phyloP scores from a whole-genome alignment of 139 green algal genomes.

The Chlorella vulgaris region DNA sequence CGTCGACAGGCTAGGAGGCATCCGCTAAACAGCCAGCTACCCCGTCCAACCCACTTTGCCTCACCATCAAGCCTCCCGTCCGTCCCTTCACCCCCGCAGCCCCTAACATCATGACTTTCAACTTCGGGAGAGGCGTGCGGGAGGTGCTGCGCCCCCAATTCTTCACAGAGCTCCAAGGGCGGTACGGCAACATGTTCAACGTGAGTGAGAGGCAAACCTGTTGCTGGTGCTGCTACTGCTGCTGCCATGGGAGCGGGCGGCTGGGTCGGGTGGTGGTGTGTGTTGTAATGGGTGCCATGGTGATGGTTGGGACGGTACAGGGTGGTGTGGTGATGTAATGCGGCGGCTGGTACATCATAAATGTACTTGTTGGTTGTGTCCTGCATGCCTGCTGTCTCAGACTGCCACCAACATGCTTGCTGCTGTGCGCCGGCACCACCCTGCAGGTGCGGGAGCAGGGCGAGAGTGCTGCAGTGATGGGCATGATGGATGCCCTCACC shows the following conservation, averaged over 20 bases:
- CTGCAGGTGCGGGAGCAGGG: slow-evolving; percentile 62
- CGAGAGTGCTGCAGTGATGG: slow-evolving; percentile 54
- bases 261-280: too few relatives aligned
- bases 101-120: slow-evolving; percentile 70
- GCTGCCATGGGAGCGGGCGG: too few relatives aligned
- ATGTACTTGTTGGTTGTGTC: too few relatives aligned
- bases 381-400: too few relatives aligned
- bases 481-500: slow-evolving; percentile 52
- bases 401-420: too few relatives aligned
- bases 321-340: too few relatives aligned
- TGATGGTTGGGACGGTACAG: too few relatives aligned
- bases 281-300: too few relatives aligned
- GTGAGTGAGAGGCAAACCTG: slow-evolving; percentile 25
- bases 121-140: slow-evolving; percentile 58
- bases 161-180: slow-evolving; percentile 71
- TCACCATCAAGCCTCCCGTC: background rate
- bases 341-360: too few relatives aligned
- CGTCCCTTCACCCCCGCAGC: background rate
- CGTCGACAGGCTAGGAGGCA: too few relatives aligned
- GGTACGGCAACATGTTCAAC: slow-evolving; percentile 82
- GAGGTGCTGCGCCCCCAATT: slow-evolving; percentile 63
- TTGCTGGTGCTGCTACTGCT: background rate
- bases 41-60: background rate
- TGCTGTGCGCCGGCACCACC: too few relatives aligned
- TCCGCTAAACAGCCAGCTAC: too few relatives aligned